Percentiles rank a stretch among this genome's conserved stretches.
Conservation (phyloP, 371 early-diverging fungal species). For the Lichtheimia corymbifera region DNA sequence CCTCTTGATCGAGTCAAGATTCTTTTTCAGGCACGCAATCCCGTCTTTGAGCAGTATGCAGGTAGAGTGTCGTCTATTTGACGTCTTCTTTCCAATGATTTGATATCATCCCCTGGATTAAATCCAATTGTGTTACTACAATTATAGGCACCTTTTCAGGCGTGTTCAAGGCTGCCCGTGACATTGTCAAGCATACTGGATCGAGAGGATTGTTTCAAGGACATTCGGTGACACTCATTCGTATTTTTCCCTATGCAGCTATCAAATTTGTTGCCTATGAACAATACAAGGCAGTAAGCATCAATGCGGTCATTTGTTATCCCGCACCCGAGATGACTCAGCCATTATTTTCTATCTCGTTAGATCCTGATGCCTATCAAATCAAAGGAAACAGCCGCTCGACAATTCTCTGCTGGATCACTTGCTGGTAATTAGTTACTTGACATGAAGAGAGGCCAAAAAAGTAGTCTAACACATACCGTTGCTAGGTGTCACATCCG, state of each 20-base stretch:
- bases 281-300: constrained; percentile 73
- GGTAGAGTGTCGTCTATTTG: constrained; percentile 41
- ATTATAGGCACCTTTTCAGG: constrained; percentile 80
- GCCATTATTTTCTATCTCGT: constrained; percentile 1
- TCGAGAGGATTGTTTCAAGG: constrained; percentile 90
- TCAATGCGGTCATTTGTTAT: background rate
- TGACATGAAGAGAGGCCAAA: too few relatives aligned
- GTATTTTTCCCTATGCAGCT: constrained; percentile 96
- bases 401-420: constrained; percentile 76
- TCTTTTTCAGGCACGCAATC: constrained; percentile 92
- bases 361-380: constrained; percentile 73
- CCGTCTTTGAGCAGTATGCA: constrained; percentile 81
- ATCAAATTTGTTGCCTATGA: constrained; percentile 96
- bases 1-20: constrained; percentile 98
- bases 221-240: constrained; percentile 88
- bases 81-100: too few relatives aligned
- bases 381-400: constrained; percentile 57
- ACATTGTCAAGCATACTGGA: constrained; percentile 76
- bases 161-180: constrained; percentile 76
- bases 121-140: background rate
- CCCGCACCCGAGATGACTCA: constrained; percentile 4
- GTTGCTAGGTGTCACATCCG: constrained; percentile 81
- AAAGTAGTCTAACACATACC: too few relatives aligned
- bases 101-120: too few relatives aligned
- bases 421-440: constrained; percentile 69